A percentile compares a stretch with the other conserved stretches of the same genome.
These are phyloP conservation scores for Sugiyamaella chiloensis DNA, from an alignment of 805 yeast genomes.

Conservation along the genomic window DNA sequence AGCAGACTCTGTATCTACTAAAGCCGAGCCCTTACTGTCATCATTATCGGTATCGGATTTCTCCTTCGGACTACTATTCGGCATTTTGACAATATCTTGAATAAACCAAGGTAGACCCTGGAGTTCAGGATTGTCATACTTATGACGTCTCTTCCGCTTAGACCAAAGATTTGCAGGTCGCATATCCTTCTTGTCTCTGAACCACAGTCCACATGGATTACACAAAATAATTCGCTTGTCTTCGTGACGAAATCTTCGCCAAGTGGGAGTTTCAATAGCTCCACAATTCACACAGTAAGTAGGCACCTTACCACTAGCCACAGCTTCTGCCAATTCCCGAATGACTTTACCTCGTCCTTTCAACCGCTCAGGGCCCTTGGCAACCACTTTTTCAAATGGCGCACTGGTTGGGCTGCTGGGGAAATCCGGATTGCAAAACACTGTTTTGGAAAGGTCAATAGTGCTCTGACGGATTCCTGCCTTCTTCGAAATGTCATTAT, in stretches of 20 bases:
- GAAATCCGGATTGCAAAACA: not conserved
- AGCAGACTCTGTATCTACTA: no score
- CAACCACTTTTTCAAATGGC: not conserved
- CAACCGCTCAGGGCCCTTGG: not conserved
- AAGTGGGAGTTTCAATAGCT: constrained; percentile 28
- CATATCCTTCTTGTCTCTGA: constrained; percentile 21
- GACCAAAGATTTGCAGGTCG: constrained; percentile 26
- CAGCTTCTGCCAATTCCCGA: constrained; percentile 14
- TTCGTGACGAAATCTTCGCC: constrained; percentile 27
- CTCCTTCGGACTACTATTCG: not conserved
- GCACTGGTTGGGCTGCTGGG: not conserved
- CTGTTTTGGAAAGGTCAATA: not conserved
- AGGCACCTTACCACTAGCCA: constrained; percentile 26
- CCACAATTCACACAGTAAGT: constrained; percentile 34
- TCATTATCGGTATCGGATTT: not conserved
- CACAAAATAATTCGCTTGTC: constrained; percentile 21
- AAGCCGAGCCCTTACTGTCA: no score
- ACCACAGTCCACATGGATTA: constrained; percentile 31
- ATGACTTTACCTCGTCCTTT: constrained; percentile 8
- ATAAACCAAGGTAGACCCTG: not conserved
- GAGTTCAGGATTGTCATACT: not conserved
- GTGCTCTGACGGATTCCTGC: not conserved
- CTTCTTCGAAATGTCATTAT: not conserved
- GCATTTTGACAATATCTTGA: not conserved
- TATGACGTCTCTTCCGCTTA: constrained; percentile 4